Conservation (phyloP, 768 basidiomycete genomes). For the Neoboletus brunneissimus region DNA sequence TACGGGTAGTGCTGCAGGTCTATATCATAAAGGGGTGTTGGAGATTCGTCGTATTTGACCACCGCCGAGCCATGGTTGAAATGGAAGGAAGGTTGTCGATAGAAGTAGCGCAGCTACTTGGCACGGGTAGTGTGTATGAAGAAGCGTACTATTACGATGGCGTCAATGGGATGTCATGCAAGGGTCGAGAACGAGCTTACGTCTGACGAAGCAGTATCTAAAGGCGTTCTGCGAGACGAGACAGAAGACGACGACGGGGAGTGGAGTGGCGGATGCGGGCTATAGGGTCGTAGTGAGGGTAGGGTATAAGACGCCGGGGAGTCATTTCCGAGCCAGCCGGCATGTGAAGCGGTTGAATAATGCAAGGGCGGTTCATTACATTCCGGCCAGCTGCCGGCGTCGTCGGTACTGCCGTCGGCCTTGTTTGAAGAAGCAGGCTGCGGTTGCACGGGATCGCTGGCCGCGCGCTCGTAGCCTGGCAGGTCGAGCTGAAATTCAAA, state of each 20-base stretch:
- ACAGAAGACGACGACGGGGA: constrained; percentile 28
- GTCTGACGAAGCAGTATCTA: constrained; percentile 27
- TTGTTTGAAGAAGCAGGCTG: constrained; percentile 10
- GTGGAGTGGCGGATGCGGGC: constrained; percentile 25
- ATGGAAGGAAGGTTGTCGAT: constrained; percentile 35
- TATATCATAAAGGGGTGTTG: constrained; percentile 36
- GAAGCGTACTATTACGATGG: constrained; percentile 17
- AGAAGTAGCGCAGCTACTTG: constrained; percentile 30
- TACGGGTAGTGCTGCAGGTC: constrained; percentile 13
- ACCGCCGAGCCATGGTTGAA: constrained; percentile 36
- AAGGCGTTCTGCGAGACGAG: constrained; percentile 25
- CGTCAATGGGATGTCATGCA: constrained; percentile 3
- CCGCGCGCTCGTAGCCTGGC: constrained; percentile 25
- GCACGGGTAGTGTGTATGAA: constrained; percentile 24
- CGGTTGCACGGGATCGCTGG: constrained; percentile 17
- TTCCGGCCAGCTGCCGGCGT: constrained; percentile 23
- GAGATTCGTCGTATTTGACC: constrained; percentile 34
- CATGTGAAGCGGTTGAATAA: constrained; percentile 23
- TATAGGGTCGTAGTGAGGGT: constrained; percentile 30
- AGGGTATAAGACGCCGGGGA: constrained; percentile 28
- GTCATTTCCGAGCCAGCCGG: constrained; percentile 30
- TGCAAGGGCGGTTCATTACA: constrained; percentile 17
- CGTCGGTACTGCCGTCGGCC: constrained; percentile 18
- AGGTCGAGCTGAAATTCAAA: constrained; percentile 64
- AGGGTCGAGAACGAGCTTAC: constrained; percentile 11